Percentiles rank a stretch among this genome's conserved stretches.
Evolutionary conservation across 805 yeast genomes (phyloP).

Genomic region (Sungouiozyma intestinalis): DNA sequence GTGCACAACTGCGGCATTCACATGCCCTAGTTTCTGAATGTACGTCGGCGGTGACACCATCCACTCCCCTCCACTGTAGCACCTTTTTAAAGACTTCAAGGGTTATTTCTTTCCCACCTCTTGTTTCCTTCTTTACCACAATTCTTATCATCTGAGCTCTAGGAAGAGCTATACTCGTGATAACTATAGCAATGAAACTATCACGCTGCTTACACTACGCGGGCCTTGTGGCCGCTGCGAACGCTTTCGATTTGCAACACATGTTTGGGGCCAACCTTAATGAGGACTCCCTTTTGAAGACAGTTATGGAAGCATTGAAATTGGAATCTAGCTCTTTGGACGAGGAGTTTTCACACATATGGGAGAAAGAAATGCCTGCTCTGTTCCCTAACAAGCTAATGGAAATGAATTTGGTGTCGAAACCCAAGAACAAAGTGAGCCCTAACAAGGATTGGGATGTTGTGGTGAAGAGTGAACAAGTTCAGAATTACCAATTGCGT

Average conservation of each 20-base stretch:
- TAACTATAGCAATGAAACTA: background rate
- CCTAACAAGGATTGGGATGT: conserved; percentile 22
- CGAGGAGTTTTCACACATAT: conserved; percentile 39
- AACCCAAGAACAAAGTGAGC: conserved; percentile 31
- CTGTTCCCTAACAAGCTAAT: conserved; percentile 48
- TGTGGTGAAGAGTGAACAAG: conserved; percentile 27
- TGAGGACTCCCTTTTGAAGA: conserved; percentile 27
- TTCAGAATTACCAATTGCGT: conserved; percentile 43
- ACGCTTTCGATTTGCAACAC: background rate
- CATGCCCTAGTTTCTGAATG: too few relatives aligned
- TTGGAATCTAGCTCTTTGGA: conserved; percentile 30
- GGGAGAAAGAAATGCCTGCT: conserved; percentile 55
- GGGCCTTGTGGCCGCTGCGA: background rate
- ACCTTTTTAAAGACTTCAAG: background rate
- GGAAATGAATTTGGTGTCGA: conserved; percentile 39
- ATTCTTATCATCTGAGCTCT: too few relatives aligned
- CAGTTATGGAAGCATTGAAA: conserved; percentile 39
- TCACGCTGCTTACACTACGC: background rate
- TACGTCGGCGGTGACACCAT: too few relatives aligned
- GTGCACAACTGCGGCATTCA: too few relatives aligned
- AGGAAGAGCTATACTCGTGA: too few relatives aligned
- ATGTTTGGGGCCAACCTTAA: conserved; percentile 4
- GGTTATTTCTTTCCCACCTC: background rate
- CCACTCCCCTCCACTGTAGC: too few relatives aligned
- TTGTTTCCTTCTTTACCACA: background rate